These are phyloP conservation scores for Penicillium roqueforti DNA, from an alignment of 495 filamentous ascomycete species.

Conservation along the genomic window DNA sequence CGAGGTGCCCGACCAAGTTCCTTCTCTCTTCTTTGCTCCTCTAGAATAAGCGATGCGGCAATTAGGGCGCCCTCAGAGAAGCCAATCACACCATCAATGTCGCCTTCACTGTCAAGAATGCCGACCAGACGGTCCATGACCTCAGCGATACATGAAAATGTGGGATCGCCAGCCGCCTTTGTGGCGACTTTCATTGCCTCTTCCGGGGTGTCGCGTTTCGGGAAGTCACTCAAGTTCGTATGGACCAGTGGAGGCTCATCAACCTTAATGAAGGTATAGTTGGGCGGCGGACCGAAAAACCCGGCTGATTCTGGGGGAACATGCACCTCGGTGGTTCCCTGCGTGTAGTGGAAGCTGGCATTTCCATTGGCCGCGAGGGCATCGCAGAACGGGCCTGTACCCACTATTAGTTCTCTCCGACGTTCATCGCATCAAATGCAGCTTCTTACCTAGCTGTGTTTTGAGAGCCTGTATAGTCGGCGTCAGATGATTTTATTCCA, in stretches of 20 bases:
- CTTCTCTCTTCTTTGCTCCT: slow-evolving; percentile 39
- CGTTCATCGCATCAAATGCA: not conserved
- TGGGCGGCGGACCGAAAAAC: slow-evolving; percentile 31
- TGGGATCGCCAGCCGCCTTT: slow-evolving; percentile 10
- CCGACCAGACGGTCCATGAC: slow-evolving; percentile 19
- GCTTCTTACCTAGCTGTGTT: slow-evolving; percentile 27
- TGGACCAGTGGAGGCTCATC: slow-evolving; percentile 7
- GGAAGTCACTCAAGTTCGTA: slow-evolving; percentile 20
- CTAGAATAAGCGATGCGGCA: slow-evolving; percentile 50
- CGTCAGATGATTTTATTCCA: not conserved
- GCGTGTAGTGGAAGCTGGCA: slow-evolving; percentile 24
- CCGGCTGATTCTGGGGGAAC: slow-evolving; percentile 14
- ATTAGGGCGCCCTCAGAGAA: slow-evolving; percentile 61
- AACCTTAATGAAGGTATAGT: slow-evolving; percentile 19
- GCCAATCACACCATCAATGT: slow-evolving; percentile 45
- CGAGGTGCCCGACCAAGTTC: slow-evolving; percentile 34
- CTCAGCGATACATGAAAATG: slow-evolving; percentile 4
- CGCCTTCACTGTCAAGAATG: slow-evolving; percentile 31
- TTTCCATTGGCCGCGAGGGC: slow-evolving; percentile 13
- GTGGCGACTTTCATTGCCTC: slow-evolving; percentile 13
- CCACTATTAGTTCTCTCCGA: slow-evolving; percentile 1
- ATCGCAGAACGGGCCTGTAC: slow-evolving; percentile 20
- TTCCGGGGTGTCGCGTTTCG: slow-evolving; percentile 22
- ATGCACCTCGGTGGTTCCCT: slow-evolving; percentile 19
- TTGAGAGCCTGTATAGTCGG: slow-evolving; percentile 16